A percentile compares a stretch with the other conserved stretches of the same genome.
phyloP scores from a whole-genome alignment of 164 flowering plant genomes.

The Liriodendron chinense region DNA sequence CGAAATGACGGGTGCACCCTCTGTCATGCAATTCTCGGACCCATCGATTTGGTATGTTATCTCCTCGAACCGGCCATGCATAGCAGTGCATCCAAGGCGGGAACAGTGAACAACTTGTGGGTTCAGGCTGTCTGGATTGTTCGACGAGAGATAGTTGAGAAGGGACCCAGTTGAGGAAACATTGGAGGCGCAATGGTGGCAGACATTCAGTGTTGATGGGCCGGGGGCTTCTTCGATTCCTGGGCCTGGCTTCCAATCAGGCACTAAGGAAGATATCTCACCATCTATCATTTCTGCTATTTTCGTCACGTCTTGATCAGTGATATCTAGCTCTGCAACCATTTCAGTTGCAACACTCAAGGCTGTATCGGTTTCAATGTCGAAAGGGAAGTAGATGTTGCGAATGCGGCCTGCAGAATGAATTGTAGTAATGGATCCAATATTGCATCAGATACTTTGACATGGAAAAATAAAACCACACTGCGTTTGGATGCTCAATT shows the following conservation, averaged over 20 bases:
- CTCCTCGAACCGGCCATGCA: constrained; percentile 84
- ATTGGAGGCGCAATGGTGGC: constrained; percentile 51
- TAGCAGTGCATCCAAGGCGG: constrained; percentile 53
- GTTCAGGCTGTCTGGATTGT: constrained; percentile 31
- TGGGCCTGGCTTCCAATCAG: constrained; percentile 59
- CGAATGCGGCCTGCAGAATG: constrained; percentile 62
- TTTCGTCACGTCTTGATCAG: constrained; percentile 77
- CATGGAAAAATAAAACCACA: neutral
- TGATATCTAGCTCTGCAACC: constrained; percentile 82
- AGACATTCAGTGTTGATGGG: constrained; percentile 21
- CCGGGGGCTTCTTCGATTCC: constrained; percentile 34
- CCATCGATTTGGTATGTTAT: constrained; percentile 56
- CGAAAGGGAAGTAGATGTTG: constrained; percentile 89
- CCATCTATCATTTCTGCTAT: constrained; percentile 91
- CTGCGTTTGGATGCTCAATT: neutral
- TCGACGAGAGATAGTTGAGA: constrained; percentile 35
- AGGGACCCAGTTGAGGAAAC: constrained; percentile 45
- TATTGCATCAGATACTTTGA: neutral
- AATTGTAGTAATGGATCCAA: neutral
- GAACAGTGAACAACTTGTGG: constrained; percentile 33
- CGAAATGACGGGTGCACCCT: constrained; percentile 30
- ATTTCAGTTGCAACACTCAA: constrained; percentile 83
- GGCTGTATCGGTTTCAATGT: constrained; percentile 77
- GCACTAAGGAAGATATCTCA: constrained; percentile 72
- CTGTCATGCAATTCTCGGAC: constrained; percentile 38